Evolutionary conservation across 1,284 basidiomycete species (phyloP).

Genomic region (Phenoliferia sp.): DNA sequence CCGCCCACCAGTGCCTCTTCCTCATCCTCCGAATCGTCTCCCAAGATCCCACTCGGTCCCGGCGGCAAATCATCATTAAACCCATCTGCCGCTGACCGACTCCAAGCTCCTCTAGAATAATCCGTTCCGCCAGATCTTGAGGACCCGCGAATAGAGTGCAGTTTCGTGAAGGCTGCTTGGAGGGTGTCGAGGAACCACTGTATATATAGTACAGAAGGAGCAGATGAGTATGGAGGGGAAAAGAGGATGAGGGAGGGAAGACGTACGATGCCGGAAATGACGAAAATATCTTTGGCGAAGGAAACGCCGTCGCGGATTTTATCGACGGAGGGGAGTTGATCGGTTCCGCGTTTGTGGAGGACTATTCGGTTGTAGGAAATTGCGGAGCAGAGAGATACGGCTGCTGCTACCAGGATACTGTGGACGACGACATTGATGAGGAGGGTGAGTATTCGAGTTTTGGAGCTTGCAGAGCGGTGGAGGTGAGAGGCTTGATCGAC

Average conservation of each 20-base stretch:
- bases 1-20: neutral
- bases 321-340: constrained; percentile 56
- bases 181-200: constrained; percentile 23
- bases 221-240: neutral
- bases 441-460: neutral
- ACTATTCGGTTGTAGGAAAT: constrained; percentile 65
- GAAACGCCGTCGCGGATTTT: constrained; percentile 59
- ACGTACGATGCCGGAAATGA: constrained; percentile 40
- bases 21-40: constrained; percentile 5
- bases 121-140: neutral
- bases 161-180: constrained; percentile 6
- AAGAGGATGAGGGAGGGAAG: too few relatives aligned
- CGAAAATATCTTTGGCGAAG: constrained; percentile 74
- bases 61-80: neutral
- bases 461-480: too few relatives aligned
- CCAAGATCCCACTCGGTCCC: neutral
- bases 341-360: constrained; percentile 56
- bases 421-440: too few relatives aligned
- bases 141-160: neutral
- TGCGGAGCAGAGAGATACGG: constrained; percentile 57
- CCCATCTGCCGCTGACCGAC: constrained; percentile 1
- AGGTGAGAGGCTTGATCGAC: neutral
- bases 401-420: constrained; percentile 54
- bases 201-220: neutral
- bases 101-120: constrained; percentile 5